A percentile compares a stretch with the other conserved stretches of the same genome.
phyloP scores from a whole-genome alignment of 208 protist genomes.

The Angomonas ambiguus region DNA sequence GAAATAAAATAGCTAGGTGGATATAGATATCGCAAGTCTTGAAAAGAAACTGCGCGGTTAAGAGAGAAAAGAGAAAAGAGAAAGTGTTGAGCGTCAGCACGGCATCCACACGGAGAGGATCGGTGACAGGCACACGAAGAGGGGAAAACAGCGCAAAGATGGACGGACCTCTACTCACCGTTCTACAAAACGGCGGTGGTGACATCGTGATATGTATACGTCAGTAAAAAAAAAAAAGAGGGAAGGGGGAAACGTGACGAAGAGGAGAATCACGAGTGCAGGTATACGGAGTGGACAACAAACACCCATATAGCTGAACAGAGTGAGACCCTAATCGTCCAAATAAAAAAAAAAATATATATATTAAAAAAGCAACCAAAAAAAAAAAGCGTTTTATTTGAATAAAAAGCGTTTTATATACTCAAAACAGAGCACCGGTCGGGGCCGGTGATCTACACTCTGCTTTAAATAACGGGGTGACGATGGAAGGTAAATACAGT shows the following conservation, averaged over 20 bases:
- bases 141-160: neutral
- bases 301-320: no score
- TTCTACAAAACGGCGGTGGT: no score
- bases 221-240: neutral
- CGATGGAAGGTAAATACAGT: no score
- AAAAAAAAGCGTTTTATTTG: neutral
- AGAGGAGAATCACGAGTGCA: no score
- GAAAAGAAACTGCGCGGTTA: neutral
- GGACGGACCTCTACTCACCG: neutral
- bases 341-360: no score
- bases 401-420: neutral
- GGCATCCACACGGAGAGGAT: neutral
- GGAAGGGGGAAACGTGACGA: slow-evolving; percentile 1
- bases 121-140: neutral
- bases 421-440: no score
- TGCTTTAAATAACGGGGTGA: no score
- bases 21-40: slow-evolving; percentile 41
- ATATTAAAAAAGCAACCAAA: neutral
- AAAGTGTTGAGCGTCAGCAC: neutral
- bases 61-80: neutral
- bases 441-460: no score
- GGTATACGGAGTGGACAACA: no score
- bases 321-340: no score
- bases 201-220: neutral
- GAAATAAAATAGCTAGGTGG: slow-evolving; percentile 12